These are phyloP conservation scores for Sparassis latifolia DNA, from an alignment of 1,284 basidiomycete species.

Conservation along the genomic window DNA sequence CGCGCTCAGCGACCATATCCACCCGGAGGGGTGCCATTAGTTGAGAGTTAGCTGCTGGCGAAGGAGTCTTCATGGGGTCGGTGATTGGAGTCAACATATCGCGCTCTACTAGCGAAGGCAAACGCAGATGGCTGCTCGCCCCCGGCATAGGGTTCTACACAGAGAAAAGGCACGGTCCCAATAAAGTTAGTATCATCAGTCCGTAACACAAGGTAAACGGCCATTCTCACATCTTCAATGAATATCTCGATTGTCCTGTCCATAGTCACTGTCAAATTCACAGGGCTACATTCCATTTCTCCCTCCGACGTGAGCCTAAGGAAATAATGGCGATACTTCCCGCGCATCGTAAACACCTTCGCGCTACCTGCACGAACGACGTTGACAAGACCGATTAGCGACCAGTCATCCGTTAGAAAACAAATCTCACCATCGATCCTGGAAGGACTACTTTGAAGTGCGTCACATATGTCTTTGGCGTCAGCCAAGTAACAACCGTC, in stretches of 20 bases:
- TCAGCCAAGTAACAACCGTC: conserved; percentile 63
- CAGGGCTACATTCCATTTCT: conserved; percentile 23
- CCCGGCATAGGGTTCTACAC: conserved; percentile 6
- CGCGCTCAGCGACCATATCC: too few species aligned
- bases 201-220: not conserved
- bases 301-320: conserved; percentile 48
- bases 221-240: conserved; percentile 25
- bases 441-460: conserved; percentile 54
- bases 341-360: conserved; percentile 59
- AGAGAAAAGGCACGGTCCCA: not conserved
- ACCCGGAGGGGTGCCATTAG: too few species aligned
- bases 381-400: not conserved
- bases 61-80: conserved; percentile 11
- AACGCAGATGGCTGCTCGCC: not conserved
- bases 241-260: conserved; percentile 28
- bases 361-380: conserved; percentile 46
- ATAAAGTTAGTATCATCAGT: not conserved
- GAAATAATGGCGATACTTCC: conserved; percentile 64
- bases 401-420: not conserved
- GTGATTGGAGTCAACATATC: conserved; percentile 13
- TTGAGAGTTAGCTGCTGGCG: conserved; percentile 2
- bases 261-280: conserved; percentile 26
- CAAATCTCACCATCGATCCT: conserved; percentile 53
- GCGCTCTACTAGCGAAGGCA: conserved; percentile 8
- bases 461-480: conserved; percentile 51